A percentile compares a stretch with the other conserved stretches of the same genome.
phyloP scores from a whole-genome alignment of 257 asterid genomes.

The Datura wrightii region DNA sequence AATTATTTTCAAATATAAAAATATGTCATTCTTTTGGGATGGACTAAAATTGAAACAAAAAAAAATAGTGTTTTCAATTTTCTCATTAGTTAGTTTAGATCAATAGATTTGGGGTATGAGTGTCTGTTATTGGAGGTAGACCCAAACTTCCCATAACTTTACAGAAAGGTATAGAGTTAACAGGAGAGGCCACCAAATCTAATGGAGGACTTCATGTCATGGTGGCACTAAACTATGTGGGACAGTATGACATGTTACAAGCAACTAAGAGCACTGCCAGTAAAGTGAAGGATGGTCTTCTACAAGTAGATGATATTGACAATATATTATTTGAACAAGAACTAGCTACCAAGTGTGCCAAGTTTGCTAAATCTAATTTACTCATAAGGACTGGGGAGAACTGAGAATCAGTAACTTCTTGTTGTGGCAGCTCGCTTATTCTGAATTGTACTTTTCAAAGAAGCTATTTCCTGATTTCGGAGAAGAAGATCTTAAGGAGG shows the following conservation, averaged over 20 bases:
- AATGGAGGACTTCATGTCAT: constrained; percentile 28
- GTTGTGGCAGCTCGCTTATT: too few relatives aligned
- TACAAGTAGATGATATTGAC: constrained; percentile 5
- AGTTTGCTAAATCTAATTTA: constrained; percentile 2
- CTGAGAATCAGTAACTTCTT: too few relatives aligned
- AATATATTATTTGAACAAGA: background rate
- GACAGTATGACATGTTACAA: constrained; percentile 28
- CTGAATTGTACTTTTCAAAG: background rate
- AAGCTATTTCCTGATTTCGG: constrained; percentile 12
- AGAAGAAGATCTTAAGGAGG: constrained; percentile 35
- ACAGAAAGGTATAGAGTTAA: background rate
- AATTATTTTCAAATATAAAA: too few relatives aligned
- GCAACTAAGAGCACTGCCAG: constrained; percentile 26
- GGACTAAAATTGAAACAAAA: too few relatives aligned
- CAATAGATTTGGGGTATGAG: background rate
- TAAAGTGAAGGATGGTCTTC: constrained; percentile 27
- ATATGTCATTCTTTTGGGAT: too few relatives aligned
- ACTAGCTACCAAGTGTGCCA: background rate
- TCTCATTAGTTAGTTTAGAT: background rate
- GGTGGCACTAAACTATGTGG: constrained; percentile 22
- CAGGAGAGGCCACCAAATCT: background rate
- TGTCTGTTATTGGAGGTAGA: constrained; percentile 13
- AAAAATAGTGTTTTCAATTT: background rate
- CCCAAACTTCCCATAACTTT: constrained; percentile 13
- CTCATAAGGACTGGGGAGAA: too few relatives aligned